Evolutionary conservation across 148 eudicot genomes (phyloP).

Genomic region (Beta vulgaris): DNA sequence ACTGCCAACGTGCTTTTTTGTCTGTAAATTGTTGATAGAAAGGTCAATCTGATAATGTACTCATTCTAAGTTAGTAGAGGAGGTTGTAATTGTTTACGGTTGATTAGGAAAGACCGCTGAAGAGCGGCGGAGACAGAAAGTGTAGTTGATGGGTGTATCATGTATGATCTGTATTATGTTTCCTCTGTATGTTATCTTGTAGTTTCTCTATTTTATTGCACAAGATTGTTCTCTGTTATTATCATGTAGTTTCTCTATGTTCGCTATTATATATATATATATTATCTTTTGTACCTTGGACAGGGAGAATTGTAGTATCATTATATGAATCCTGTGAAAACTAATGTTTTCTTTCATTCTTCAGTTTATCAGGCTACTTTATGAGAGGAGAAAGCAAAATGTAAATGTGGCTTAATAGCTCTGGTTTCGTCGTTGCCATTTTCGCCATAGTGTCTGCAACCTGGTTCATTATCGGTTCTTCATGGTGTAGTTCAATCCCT

Average conservation of each 20-base stretch:
- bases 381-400: no score
- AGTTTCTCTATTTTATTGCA: conserved; percentile 13
- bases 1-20: conserved; percentile 24
- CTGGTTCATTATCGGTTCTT: no score
- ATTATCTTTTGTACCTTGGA: no score
- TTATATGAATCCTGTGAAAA: conserved; percentile 13
- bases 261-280: no score
- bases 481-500: no score
- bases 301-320: conserved; percentile 8
- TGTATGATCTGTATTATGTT: not conserved
- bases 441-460: no score
- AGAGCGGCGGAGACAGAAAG: conserved; percentile 28
- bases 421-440: no score
- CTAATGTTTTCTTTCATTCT: conserved; percentile 6
- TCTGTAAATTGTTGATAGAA: conserved; percentile 34
- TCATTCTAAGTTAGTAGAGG: conserved; percentile 23
- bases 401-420: no score
- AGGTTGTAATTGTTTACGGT: conserved; percentile 28
- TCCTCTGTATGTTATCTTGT: conserved; percentile 14
- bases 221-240: no score
- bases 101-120: conserved; percentile 21
- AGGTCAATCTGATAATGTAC: conserved; percentile 21
- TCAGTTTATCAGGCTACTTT: not conserved
- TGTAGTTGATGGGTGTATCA: conserved; percentile 17
- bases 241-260: no score